Evolutionary conservation across 225 moss, liverwort and hornwort genomes (phyloP), one percentile per base, ranked within the genome.

Genomic region (Bryoerythrophyllum caledonicum): DNA sequence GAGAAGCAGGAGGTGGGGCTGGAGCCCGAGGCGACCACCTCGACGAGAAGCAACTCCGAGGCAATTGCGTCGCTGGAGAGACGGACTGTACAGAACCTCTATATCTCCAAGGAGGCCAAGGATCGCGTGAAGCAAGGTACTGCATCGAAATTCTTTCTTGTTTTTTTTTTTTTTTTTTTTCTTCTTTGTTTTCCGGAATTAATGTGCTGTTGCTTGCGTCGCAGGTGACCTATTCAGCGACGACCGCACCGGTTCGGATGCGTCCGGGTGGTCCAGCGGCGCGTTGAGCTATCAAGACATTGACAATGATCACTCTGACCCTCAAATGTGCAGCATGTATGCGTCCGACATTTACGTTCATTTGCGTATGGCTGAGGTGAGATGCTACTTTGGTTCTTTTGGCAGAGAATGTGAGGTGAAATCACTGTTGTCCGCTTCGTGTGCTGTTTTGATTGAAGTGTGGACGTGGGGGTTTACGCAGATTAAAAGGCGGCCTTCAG

Each of bases 301-400:
- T 56, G 96, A 97, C 61, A 80, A 87, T 74, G 94, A 94, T 43
- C 84, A 91, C 62, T 81, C 89, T 8, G 96, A 97, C 76, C 96
- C 96, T 6, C 96, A 97, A 78, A 97, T 97, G 96, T 97, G 96
- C 86, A 94, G 94, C 77, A 90, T 89, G 83, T 97, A 97, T 38
- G 96, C 96, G 35, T 82, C 88, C 49, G 96, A 97, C 49, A 97
- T 97, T 52, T 97, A 97, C 64, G 81, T 90, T 83, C 96, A 97
- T 76, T 79, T 97, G 78, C 89, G 94, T 52, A 92, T 91, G 91
- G 90, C 94, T 49, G 96, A 97, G 91, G 96, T 97, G 79, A 79
- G 85, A 53, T 7, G 32, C 32, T 32, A 17, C 48, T 49, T 38
- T 6, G 19, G 13, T 44, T 44, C 4, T 4, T 4, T 15, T 12